Evolutionary conservation across 2,329 filamentous ascomycete genomes (phyloP), one percentile per base, ranked within the genome.

Genomic region (Parastagonospora nodorum): DNA sequence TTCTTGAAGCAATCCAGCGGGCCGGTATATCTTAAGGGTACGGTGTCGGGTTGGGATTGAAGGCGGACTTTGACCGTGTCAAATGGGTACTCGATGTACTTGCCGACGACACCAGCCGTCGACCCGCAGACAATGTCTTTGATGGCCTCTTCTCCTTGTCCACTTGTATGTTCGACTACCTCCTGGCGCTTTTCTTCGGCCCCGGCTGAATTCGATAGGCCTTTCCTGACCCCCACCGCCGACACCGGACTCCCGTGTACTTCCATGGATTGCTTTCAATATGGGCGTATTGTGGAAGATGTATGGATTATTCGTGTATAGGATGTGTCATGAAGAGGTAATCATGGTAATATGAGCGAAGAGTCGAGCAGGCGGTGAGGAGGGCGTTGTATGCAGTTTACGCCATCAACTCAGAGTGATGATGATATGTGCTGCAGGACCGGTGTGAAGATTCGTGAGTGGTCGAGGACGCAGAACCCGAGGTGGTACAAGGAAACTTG

Each of bases 71-170:
- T 99, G 74, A 99, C 88, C 0, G 94, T 99, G 76, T 99, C 94
- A 76, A 99, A 99, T 19, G 94, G 94, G 73, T 97, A 99, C 74
- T 99, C 94, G 69, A 99, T 93, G 73, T 93, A 90, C 79, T 97
- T 99, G 56, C 93, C 93, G 31, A 90, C 87, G 52, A 95, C 85
- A 53, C 94, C 94, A 48, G 93, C 92, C 75, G 92, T 85, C 51
- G 93, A 97, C 71, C 94, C 94, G 73, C 91, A 97, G 9, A 88
- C 69, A 48, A 99, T 84, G 68, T 97, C 92, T 74, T 96, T 92
- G 35, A 93, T 67, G 5, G 90, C 90, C 66, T 94, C 88, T 28
- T 80, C 61, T 42, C 80, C 80, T 64, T 84, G 80, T 49, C 74
- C 63, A 39, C 49, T 46, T 14, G 50, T 46, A 8, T 60, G 56